Evolutionary conservation across 176 grass and related monocot species (phyloP).

Genomic region (Avena sativa): DNA sequence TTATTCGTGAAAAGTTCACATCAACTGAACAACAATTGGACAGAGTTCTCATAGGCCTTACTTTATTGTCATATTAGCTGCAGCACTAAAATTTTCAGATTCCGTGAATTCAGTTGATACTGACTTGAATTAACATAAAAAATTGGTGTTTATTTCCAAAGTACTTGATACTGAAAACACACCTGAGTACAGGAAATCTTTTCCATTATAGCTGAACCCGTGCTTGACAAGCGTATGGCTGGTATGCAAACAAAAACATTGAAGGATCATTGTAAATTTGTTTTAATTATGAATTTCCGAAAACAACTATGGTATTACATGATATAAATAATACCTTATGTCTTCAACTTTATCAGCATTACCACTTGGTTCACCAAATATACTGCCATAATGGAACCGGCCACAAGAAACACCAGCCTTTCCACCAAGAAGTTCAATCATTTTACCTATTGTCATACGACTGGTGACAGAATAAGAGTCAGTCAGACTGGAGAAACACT

Average conservation of each 20-base stretch:
- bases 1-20: conserved; percentile 24
- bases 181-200: conserved; percentile 98
- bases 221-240: conserved; percentile 81
- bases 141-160: not conserved
- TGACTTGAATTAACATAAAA: conserved; percentile 22
- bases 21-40: not conserved
- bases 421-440: conserved; percentile 97
- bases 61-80: conserved; percentile 7
- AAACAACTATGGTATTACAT: conserved; percentile 25
- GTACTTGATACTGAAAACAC: conserved; percentile 27
- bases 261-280: not conserved
- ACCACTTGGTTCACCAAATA: conserved; percentile 91
- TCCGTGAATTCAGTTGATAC: not conserved
- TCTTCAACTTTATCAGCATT: conserved; percentile 92
- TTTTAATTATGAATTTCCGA: conserved; percentile 14
- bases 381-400: conserved; percentile 91
- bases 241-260: conserved; percentile 48
- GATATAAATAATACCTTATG: conserved; percentile 64
- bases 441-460: conserved; percentile 99
- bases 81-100: conserved; percentile 12
- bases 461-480: conserved; percentile 42
- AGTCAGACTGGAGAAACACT: not conserved
- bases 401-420: conserved; percentile 96
- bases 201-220: conserved; percentile 95
- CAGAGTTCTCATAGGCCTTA: not conserved